A percentile compares a stretch with the other conserved stretches of the same genome.
Conservation (phyloP, 306 rosid species). For the Hippophae rhamnoides region DNA sequence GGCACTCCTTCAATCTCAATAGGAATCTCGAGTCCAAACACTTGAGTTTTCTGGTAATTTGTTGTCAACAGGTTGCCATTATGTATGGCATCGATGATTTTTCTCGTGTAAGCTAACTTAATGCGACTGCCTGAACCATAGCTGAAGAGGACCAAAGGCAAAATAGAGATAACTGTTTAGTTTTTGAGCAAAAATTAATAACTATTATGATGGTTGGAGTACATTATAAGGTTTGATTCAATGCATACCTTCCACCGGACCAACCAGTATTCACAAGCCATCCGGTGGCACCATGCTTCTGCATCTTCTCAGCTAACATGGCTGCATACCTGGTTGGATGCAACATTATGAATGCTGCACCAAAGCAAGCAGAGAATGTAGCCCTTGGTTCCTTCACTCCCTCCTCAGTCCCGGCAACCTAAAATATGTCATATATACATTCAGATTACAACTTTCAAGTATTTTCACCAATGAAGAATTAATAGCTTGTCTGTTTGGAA, state of each 20-base stretch:
- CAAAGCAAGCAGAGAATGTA: constrained; percentile 91
- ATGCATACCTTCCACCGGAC: constrained; percentile 70
- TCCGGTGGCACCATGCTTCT: constrained; percentile 69
- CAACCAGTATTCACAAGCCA: constrained; percentile 96
- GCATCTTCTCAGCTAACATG: constrained; percentile 88
- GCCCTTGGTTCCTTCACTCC: constrained; percentile 84
- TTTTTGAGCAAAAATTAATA: too few species aligned
- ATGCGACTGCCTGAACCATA: constrained; percentile 60
- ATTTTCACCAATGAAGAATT: too few species aligned
- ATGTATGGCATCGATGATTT: constrained; percentile 82
- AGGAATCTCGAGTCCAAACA: constrained; percentile 79
- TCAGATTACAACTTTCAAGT: neutral
- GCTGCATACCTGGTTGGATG: constrained; percentile 92
- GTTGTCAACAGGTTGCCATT: constrained; percentile 55
- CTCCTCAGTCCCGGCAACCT: constrained; percentile 94
- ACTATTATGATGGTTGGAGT: neutral
- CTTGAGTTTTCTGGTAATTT: constrained; percentile 40
- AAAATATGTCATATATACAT: neutral
- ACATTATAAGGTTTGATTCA: too few species aligned
- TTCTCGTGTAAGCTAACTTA: constrained; percentile 26
- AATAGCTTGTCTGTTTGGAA: neutral
- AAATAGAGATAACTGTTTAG: too few species aligned
- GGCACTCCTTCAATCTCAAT: constrained; percentile 63
- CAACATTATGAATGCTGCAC: constrained; percentile 84
- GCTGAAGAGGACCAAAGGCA: constrained; percentile 23